phyloP scores from a whole-genome alignment of 1,284 basidiomycete genomes.

The Athelia sp. region DNA sequence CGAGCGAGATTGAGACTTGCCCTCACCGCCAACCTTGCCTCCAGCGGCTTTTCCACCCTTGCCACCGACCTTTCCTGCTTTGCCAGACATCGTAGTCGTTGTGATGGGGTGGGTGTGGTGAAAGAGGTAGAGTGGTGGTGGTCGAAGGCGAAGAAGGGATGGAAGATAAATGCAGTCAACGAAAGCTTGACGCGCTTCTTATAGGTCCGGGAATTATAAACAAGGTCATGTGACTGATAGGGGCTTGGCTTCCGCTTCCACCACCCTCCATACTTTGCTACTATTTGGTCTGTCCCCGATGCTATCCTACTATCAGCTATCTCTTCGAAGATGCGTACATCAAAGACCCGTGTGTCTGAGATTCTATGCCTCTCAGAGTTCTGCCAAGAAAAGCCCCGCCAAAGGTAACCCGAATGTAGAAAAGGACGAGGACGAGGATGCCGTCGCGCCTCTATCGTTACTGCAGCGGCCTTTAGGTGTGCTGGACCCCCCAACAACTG shows the following conservation, averaged over 20 bases:
- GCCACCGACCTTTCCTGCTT: constrained; percentile 41
- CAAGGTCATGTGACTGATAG: no score
- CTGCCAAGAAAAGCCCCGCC: background rate
- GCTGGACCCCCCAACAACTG: constrained; percentile 48
- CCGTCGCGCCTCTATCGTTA: constrained; percentile 35
- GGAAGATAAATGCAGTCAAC: background rate
- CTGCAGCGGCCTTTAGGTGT: constrained; percentile 77
- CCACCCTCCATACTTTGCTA: no score
- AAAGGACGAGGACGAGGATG: background rate
- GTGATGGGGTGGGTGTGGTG: background rate
- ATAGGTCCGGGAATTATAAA: no score
- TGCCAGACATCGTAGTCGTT: background rate
- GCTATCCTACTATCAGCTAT: background rate
- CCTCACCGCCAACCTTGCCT: constrained; percentile 39
- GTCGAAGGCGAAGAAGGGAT: background rate
- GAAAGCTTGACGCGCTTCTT: no score
- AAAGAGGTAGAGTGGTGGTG: background rate
- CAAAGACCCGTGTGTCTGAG: background rate
- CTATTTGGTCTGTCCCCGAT: background rate
- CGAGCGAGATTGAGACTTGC: constrained; percentile 67
- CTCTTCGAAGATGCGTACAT: background rate
- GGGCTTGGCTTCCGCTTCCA: background rate
- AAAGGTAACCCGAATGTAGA: background rate
- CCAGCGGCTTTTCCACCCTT: constrained; percentile 42
- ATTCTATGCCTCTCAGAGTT: background rate